Evolutionary conservation across 139 green algal genomes (phyloP).

Genomic region (Chlamydomonas asymmetrica): DNA sequence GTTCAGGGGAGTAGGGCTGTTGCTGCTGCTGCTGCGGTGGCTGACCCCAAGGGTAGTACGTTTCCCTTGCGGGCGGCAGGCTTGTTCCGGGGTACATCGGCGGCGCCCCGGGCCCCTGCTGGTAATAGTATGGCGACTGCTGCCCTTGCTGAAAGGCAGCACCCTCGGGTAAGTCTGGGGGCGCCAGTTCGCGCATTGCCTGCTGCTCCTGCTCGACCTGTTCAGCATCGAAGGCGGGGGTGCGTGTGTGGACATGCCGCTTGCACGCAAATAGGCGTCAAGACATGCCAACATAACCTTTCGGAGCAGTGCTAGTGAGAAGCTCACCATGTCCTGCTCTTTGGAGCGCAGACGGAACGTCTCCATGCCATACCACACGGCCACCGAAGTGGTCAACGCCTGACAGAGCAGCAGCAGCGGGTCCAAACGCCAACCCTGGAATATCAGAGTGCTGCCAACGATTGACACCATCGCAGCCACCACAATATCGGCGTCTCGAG

Average conservation of each 20-base stretch:
- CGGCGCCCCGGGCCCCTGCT: background rate
- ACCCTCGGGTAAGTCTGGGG: background rate
- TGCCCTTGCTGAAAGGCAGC: background rate
- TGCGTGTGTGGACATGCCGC: background rate
- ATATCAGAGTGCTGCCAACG: conserved; percentile 70
- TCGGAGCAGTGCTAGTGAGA: background rate
- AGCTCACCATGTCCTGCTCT: conserved; percentile 19
- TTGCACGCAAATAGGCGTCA: background rate
- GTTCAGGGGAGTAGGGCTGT: background rate
- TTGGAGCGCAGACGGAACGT: conserved; percentile 53
- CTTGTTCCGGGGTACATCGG: background rate
- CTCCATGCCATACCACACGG: conserved; percentile 64
- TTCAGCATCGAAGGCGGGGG: conserved; percentile 3
- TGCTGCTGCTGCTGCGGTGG: background rate
- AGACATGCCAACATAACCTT: background rate
- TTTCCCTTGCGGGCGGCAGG: conserved; percentile 4
- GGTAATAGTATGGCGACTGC: background rate
- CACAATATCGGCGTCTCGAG: conserved; percentile 66
- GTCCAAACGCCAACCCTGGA: conserved; percentile 74
- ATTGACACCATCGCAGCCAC: conserved; percentile 68
- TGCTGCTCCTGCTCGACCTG: background rate
- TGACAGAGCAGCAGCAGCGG: conserved; percentile 69
- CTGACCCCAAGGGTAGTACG: conserved; percentile 19
- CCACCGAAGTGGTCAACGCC: conserved; percentile 61
- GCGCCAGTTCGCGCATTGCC: background rate